Conservation (phyloP, 2,329 filamentous ascomycete species). For the Cladosporium sp. region DNA sequence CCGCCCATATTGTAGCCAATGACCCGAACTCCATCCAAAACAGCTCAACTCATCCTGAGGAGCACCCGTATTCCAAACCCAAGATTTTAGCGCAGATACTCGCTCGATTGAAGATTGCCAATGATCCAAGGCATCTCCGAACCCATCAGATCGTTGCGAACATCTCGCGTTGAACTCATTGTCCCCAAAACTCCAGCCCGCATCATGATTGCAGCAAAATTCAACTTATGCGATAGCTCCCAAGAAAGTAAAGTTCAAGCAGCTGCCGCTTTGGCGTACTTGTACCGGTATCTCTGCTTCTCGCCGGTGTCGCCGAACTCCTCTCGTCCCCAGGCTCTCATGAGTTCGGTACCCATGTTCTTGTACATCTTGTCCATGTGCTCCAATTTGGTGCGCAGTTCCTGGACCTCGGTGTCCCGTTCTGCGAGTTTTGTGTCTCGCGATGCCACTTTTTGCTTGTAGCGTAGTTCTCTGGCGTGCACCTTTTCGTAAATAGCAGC, state of each 20-base stretch:
- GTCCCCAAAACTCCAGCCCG: too few species aligned
- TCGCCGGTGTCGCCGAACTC: conserved; percentile 29
- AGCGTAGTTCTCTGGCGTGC: not conserved
- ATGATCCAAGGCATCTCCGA: not conserved
- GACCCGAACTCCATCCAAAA: not conserved
- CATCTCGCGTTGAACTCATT: not conserved
- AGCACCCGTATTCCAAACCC: not conserved
- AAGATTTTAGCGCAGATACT: not conserved
- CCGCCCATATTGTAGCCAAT: not conserved
- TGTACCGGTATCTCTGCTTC: conserved; percentile 33
- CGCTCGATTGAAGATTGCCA: not conserved
- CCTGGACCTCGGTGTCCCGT: conserved; percentile 20
- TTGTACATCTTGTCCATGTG: conserved; percentile 28
- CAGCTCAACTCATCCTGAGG: conserved; percentile 9
- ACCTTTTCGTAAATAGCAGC: conserved; percentile 3
- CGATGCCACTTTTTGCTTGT: not conserved
- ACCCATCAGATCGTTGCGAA: not conserved
- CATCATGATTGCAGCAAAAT: too few species aligned
- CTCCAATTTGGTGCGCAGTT: conserved; percentile 19
- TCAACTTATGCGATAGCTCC: not conserved
- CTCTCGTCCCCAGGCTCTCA: conserved; percentile 75
- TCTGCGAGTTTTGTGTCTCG: conserved; percentile 16
- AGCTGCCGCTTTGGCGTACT: conserved; percentile 18
- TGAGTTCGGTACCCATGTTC: conserved; percentile 50
- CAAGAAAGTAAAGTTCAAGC: not conserved